phyloP scores from a whole-genome alignment of 179 eudicot genomes.

The Gypsophila paniculata region DNA sequence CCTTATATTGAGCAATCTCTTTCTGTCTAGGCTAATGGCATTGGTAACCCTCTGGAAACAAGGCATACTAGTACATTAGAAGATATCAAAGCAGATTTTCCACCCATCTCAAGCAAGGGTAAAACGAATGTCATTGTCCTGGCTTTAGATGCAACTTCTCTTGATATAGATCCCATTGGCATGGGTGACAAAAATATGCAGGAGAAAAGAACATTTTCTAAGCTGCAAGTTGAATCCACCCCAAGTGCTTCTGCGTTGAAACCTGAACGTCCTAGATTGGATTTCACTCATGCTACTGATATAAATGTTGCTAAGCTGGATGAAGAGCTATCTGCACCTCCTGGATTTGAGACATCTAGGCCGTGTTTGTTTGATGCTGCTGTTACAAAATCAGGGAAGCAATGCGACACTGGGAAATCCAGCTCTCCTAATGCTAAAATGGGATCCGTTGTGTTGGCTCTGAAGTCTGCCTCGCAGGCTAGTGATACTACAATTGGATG shows the following conservation, averaged over 20 bases:
- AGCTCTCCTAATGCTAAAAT: conserved; percentile 18
- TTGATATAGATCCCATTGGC: conserved; percentile 13
- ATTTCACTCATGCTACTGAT: conserved; percentile 20
- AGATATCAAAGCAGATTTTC: conserved; percentile 23
- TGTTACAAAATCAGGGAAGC: conserved; percentile 21
- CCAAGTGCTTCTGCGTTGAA: conserved; percentile 11
- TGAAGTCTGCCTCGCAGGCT: conserved; percentile 24
- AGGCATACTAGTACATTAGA: conserved; percentile 20
- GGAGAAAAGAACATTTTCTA: conserved; percentile 16
- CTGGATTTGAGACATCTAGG: conserved; percentile 44
- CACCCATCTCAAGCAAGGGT: conserved; percentile 33
- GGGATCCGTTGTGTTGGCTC: conserved; percentile 32
- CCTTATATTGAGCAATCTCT: conserved; percentile 19
- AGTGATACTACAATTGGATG: conserved; percentile 9
- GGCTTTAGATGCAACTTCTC: conserved; percentile 35
- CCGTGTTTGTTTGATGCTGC: conserved; percentile 17
- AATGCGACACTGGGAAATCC: conserved; percentile 10
- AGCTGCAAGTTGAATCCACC: conserved; percentile 16
- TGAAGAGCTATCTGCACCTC: conserved; percentile 42
- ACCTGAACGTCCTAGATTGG: conserved; percentile 10
- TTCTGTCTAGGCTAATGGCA: conserved; percentile 17
- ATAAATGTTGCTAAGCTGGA: conserved; percentile 19
- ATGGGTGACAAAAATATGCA: conserved; percentile 4
- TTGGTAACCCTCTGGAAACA: conserved; percentile 7
- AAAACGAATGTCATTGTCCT: conserved; percentile 37